Evolutionary conservation across 352 stramenopile species (phyloP).

Genomic region (Globisporangium cederbergense): DNA sequence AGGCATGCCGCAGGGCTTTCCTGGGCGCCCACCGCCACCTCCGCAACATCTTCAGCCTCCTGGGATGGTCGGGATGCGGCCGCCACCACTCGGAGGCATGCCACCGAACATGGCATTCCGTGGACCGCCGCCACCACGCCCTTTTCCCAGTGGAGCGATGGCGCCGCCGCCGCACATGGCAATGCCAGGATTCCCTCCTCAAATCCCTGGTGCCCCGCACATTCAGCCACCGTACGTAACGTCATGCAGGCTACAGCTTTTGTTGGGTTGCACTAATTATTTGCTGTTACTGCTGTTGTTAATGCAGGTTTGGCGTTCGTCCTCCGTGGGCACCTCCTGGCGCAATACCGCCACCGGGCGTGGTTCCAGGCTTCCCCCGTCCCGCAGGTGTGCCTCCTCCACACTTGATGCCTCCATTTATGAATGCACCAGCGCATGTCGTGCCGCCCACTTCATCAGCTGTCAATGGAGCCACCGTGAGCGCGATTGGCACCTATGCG

Average conservation of each 20-base stretch:
- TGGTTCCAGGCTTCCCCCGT: conserved; percentile 7
- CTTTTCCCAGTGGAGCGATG: conserved; percentile 37
- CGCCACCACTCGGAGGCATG: conserved; percentile 29
- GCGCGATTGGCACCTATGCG: conserved; percentile 5
- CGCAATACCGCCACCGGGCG: background rate
- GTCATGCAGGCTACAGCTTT: too few species aligned
- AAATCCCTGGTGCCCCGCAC: conserved; percentile 6
- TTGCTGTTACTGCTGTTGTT: background rate
- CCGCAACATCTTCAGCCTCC: conserved; percentile 44
- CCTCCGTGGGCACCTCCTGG: conserved; percentile 16
- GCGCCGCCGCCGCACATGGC: conserved; percentile 11
- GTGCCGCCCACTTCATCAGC: background rate
- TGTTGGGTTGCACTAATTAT: background rate
- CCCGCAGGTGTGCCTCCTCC: conserved; percentile 8
- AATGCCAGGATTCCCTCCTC: conserved; percentile 16
- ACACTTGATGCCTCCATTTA: conserved; percentile 19
- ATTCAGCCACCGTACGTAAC: conserved; percentile 7
- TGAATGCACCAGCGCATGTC: conserved; percentile 21
- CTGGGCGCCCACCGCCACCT: conserved; percentile 36
- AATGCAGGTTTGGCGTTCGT: conserved; percentile 15
- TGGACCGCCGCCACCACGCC: conserved; percentile 25
- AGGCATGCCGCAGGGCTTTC: conserved; percentile 45
- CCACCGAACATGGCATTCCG: conserved; percentile 21
- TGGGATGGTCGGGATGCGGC: conserved; percentile 47
- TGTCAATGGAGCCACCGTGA: conserved; percentile 5